These are phyloP conservation scores for Pestalotiopsis sp. DNA, from an alignment of 2,329 filamentous ascomycete genomes.

Conservation along the genomic window DNA sequence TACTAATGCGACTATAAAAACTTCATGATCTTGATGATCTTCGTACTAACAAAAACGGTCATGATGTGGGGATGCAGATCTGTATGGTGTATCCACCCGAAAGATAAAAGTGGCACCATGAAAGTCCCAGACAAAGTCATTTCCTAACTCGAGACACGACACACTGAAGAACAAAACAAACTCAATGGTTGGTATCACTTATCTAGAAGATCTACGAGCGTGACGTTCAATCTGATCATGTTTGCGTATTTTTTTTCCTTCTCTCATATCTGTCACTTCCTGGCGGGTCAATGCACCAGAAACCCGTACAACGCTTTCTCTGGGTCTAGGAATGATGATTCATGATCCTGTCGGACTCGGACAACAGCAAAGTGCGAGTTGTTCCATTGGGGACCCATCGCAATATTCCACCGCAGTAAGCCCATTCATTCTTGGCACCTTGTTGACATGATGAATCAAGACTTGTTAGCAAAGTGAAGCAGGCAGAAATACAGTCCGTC, in stretches of 20 bases:
- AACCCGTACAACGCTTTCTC: neutral
- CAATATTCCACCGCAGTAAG: neutral
- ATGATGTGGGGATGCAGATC: neutral
- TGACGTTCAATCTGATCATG: neutral
- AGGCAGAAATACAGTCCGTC: neutral
- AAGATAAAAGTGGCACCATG: neutral
- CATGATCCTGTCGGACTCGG: conserved; percentile 13
- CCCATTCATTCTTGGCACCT: neutral
- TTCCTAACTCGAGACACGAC: neutral
- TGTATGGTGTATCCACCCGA: neutral
- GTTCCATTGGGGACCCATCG: neutral
- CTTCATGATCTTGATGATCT: neutral
- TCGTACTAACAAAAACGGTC: neutral
- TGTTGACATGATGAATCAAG: conserved; percentile 14
- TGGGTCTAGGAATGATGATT: conserved; percentile 15
- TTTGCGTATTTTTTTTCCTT: neutral
- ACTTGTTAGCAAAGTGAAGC: neutral
- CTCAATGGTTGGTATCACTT: neutral
- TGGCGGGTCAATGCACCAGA: conserved; percentile 5
- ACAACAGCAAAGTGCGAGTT: conserved; percentile 1
- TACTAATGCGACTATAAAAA: neutral
- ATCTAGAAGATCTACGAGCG: neutral
- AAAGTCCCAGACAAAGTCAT: neutral
- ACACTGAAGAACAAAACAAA: neutral
- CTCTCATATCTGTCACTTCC: neutral